Percentiles rank a stretch among this genome's conserved stretches.
Conservation (phyloP, 306 rosid genomes). For the Casuarina glauca region DNA sequence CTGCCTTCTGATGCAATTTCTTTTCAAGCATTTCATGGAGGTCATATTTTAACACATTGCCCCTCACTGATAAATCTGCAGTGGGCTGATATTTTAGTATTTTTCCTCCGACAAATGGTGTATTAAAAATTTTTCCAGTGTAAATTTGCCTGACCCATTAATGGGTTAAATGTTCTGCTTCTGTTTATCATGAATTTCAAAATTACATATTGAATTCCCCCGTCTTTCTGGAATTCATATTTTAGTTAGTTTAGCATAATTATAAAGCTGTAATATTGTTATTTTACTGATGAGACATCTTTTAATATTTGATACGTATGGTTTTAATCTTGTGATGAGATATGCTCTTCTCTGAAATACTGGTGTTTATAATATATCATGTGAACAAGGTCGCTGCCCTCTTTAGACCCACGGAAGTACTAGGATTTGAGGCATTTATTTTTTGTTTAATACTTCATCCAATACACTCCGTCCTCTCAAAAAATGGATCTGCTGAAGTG, state of each 20-base stretch:
- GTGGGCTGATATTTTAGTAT: neutral
- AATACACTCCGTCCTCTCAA: neutral
- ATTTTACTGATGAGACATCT: neutral
- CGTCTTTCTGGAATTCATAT: neutral
- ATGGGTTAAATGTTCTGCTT: neutral
- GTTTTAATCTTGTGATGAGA: too few relatives aligned
- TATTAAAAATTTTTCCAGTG: neutral
- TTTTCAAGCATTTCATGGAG: constrained; percentile 1
- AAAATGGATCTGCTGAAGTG: neutral
- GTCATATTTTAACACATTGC: neutral
- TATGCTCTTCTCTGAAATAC: too few relatives aligned
- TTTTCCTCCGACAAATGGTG: neutral
- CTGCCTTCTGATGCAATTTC: neutral
- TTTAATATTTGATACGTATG: neutral
- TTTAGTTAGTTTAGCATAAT: neutral
- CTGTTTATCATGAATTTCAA: neutral
- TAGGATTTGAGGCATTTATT: neutral
- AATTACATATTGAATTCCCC: too few relatives aligned
- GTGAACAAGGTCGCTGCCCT: neutral
- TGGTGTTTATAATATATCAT: neutral
- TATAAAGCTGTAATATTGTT: too few relatives aligned
- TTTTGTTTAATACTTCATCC: neutral
- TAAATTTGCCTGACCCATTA: neutral
- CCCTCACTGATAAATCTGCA: neutral
- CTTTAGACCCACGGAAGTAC: neutral